Evolutionary conservation across 2,329 filamentous ascomycete genomes (phyloP).

Genomic region (Aspergillus vadensis): DNA sequence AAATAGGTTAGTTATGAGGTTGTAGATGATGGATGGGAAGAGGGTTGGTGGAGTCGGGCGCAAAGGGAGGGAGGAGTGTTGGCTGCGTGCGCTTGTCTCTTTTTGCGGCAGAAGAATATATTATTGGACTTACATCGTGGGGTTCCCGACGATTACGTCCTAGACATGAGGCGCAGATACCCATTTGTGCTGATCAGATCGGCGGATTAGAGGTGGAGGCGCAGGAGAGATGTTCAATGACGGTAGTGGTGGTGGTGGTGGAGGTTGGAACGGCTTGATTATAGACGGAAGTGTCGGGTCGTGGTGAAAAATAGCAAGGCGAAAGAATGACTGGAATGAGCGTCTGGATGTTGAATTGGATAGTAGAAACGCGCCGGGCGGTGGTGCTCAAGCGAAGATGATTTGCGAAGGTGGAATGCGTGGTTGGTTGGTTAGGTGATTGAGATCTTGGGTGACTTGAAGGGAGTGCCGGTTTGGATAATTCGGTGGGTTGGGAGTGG

Average conservation of each 20-base stretch:
- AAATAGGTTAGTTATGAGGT: background rate
- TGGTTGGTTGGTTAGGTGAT: background rate
- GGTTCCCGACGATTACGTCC: constrained; percentile 41
- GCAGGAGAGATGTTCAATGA: constrained; percentile 16
- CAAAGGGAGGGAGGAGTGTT: background rate
- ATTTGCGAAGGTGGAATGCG: background rate
- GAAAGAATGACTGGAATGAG: background rate
- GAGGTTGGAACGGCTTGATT: constrained; percentile 1
- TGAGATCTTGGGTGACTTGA: constrained; percentile 8
- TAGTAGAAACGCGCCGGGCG: background rate
- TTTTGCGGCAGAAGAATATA: constrained; percentile 9
- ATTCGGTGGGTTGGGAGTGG: constrained; percentile 11
- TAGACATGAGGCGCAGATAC: constrained; percentile 48
- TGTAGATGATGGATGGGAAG: background rate
- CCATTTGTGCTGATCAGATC: constrained; percentile 38
- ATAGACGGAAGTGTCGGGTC: background rate
- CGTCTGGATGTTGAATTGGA: background rate
- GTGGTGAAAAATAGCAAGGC: background rate
- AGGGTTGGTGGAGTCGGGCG: background rate
- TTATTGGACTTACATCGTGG: constrained; percentile 34
- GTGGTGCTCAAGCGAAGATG: constrained; percentile 9
- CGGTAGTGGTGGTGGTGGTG: background rate
- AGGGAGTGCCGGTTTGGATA: background rate
- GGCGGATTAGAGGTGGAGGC: constrained; percentile 7
- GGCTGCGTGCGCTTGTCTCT: background rate